phyloP scores from a whole-genome alignment of 805 yeast genomes.

The Limtongia smithiae region DNA sequence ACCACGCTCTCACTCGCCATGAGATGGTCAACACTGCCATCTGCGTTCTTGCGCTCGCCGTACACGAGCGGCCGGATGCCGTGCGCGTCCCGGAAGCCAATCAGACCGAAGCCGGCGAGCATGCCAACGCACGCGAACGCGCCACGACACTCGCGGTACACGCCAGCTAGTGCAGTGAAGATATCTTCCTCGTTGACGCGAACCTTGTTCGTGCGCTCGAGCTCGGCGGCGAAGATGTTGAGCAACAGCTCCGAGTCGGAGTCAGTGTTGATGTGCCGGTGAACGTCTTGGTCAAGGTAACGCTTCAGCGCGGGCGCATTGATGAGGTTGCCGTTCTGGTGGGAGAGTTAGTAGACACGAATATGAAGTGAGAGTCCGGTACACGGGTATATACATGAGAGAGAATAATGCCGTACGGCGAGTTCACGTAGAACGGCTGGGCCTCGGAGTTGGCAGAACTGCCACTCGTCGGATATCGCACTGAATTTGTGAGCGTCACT shows the following conservation, averaged over 20 bases:
- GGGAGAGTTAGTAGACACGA: neutral
- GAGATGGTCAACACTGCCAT: slow-evolving; percentile 84
- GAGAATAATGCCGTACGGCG: slow-evolving; percentile 89
- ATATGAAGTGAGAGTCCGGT: too few relatives aligned
- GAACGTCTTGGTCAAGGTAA: slow-evolving; percentile 88
- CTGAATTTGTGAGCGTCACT: slow-evolving; percentile 6
- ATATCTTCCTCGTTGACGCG: slow-evolving; percentile 90
- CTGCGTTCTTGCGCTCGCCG: slow-evolving; percentile 71
- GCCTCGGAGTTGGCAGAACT: slow-evolving; percentile 94
- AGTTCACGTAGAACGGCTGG: slow-evolving; percentile 95
- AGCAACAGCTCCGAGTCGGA: slow-evolving; percentile 88
- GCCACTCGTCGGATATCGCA: slow-evolving; percentile 97
- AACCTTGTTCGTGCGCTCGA: slow-evolving; percentile 85
- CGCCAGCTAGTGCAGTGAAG: slow-evolving; percentile 75
- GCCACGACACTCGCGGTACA: slow-evolving; percentile 78
- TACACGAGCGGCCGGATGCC: slow-evolving; percentile 88
- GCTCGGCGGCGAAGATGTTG: slow-evolving; percentile 86
- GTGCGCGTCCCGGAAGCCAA: slow-evolving; percentile 96
- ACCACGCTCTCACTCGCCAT: slow-evolving; percentile 94
- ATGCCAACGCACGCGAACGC: slow-evolving; percentile 96
- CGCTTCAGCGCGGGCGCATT: slow-evolving; percentile 73
- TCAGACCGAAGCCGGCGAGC: slow-evolving; percentile 87
- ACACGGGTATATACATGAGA: slow-evolving; percentile 53
- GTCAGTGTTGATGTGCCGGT: slow-evolving; percentile 92
- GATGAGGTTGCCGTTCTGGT: slow-evolving; percentile 75